Conservation (phyloP, 192 early-diverging fungal genomes). For the Coemansia sp. region DNA sequence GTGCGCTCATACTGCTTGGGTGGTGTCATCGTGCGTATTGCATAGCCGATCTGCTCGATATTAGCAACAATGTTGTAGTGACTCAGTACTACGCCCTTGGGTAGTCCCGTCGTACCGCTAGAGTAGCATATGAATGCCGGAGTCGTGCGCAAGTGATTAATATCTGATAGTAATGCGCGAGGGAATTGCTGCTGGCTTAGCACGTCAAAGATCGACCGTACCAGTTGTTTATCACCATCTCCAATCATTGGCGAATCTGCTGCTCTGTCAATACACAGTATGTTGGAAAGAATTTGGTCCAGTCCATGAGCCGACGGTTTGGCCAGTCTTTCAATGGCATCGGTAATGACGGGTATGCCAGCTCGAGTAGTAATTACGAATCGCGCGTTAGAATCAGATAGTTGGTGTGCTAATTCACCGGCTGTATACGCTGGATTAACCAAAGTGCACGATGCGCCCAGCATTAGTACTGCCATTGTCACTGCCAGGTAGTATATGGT, state of each 20-base stretch:
- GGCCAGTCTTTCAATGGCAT: conserved; percentile 31
- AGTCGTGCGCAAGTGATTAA: background rate
- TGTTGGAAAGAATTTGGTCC: background rate
- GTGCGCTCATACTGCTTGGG: conserved; percentile 48
- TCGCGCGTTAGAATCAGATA: conserved; percentile 68
- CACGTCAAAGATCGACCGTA: conserved; percentile 18
- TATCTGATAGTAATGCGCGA: background rate
- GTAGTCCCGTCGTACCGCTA: conserved; percentile 70
- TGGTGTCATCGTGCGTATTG: background rate
- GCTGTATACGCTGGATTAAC: conserved; percentile 80
- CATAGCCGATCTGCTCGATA: conserved; percentile 54
- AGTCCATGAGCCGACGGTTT: background rate
- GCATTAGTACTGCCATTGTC: conserved; percentile 60
- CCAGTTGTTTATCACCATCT: background rate
- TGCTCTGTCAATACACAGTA: background rate
- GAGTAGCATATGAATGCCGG: conserved; percentile 73
- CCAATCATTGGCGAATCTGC: background rate
- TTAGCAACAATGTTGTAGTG: conserved; percentile 74
- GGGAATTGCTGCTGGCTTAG: background rate
- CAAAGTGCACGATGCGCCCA: conserved; percentile 65
- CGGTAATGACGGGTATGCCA: conserved; percentile 13
- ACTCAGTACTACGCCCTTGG: conserved; percentile 69
- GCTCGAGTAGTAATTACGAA: conserved; percentile 59
- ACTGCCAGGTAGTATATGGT: conserved; percentile 65
- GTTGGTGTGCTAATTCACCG: conserved; percentile 73